Evolutionary conservation across 177 flowering plant genomes (phyloP).

Genomic region (Vitis hybrid): DNA sequence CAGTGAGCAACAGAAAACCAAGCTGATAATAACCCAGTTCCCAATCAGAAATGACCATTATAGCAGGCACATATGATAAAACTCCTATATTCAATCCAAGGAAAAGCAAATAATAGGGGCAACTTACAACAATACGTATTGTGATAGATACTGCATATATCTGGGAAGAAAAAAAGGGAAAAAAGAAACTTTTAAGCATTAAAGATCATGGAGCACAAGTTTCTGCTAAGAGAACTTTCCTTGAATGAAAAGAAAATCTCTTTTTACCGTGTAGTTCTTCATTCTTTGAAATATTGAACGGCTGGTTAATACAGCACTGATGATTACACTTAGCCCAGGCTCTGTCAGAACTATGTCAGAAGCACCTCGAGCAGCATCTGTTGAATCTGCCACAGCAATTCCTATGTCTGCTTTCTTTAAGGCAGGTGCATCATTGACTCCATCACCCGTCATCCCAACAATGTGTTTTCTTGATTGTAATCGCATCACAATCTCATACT

Average conservation of each 20-base stretch:
- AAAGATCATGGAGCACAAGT: too few relatives aligned
- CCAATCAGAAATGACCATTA: too few relatives aligned
- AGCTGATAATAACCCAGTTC: neutral
- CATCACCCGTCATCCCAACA: slow-evolving; percentile 22
- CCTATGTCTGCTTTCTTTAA: too few relatives aligned
- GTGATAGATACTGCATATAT: slow-evolving; percentile 23
- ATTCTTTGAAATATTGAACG: neutral
- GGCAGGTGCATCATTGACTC: slow-evolving; percentile 9
- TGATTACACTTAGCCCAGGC: slow-evolving; percentile 11
- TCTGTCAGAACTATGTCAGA: too few relatives aligned
- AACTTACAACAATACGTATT: slow-evolving; percentile 14
- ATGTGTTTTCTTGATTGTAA: slow-evolving; percentile 16
- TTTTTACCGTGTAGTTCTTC: slow-evolving; percentile 1
- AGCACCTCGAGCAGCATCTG: too few relatives aligned
- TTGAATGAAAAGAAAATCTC: too few relatives aligned
- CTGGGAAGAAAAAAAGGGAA: slow-evolving; percentile 5
- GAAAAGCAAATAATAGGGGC: too few relatives aligned
- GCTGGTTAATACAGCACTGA: slow-evolving; percentile 17
- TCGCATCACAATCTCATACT: slow-evolving; percentile 11
- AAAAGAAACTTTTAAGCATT: neutral
- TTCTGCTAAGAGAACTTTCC: too few relatives aligned
- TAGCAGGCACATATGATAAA: too few relatives aligned
- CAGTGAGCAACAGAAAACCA: slow-evolving; percentile 7
- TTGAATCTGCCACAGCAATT: too few relatives aligned
- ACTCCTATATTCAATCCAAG: too few relatives aligned